A percentile compares a stretch with the other conserved stretches of the same genome.
These are phyloP conservation scores for Schoenoplectus triqueter DNA, from an alignment of 202 grass and related monocot species.

Conservation along the genomic window DNA sequence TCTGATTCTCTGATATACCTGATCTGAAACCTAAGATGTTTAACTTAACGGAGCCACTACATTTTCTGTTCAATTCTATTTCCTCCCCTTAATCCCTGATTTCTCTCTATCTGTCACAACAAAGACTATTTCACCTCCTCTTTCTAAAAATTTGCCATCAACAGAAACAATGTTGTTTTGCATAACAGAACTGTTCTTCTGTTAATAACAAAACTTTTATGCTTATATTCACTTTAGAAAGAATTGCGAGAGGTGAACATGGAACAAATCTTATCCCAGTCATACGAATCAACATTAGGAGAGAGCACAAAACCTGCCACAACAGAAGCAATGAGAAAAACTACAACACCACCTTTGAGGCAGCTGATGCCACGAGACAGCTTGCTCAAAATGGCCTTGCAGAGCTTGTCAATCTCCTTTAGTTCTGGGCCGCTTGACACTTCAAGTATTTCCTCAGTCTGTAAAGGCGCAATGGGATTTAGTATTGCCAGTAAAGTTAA, in stretches of 20 bases:
- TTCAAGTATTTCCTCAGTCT: constrained; percentile 72
- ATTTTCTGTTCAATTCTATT: constrained; percentile 4
- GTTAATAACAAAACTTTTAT: constrained; percentile 30
- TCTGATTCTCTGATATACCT: neutral
- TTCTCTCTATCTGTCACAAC: constrained; percentile 25
- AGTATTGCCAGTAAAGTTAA: neutral
- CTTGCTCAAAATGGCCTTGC: constrained; percentile 77
- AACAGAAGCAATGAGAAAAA: constrained; percentile 47
- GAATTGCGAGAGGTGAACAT: constrained; percentile 48
- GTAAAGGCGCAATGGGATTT: constrained; percentile 28
- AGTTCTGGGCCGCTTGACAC: constrained; percentile 53
- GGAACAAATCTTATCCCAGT: constrained; percentile 64
- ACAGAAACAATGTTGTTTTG: constrained; percentile 5
- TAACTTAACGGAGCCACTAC: constrained; percentile 25
- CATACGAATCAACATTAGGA: constrained; percentile 51
- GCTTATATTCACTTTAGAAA: constrained; percentile 39
- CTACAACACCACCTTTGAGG: constrained; percentile 61
- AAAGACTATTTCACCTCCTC: constrained; percentile 2
- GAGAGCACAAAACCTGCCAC: constrained; percentile 49
- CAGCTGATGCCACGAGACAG: constrained; percentile 55
- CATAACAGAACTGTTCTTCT: constrained; percentile 15
- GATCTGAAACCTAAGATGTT: constrained; percentile 17
- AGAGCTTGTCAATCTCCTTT: constrained; percentile 89
- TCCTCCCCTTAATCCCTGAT: constrained; percentile 24
- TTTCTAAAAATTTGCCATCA: constrained; percentile 19